Evolutionary conservation across 2,329 filamentous ascomycete species (phyloP), one percentile per base, ranked within the genome.

Genomic region (Incumbomyces lentus): DNA sequence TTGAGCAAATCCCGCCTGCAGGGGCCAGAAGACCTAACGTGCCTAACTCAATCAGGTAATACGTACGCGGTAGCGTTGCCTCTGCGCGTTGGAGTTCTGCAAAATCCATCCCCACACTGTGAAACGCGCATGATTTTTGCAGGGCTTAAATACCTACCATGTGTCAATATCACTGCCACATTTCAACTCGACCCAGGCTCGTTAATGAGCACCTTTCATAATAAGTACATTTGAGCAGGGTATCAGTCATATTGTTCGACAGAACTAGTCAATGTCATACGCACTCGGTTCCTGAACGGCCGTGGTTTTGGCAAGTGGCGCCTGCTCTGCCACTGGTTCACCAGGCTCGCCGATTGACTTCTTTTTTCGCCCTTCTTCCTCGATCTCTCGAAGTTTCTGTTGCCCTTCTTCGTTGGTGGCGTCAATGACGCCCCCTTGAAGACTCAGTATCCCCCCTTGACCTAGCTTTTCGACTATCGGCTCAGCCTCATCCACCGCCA

Each of bases 361-460:
- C 49, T 56, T 52, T 41, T 56, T 54, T 47, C 59, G 61, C 54
- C 70, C 73, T 53, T 76, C 70, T 19, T 75, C 73, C 63, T 87
- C 82, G 50, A 94, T 75, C 54, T 88, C 79, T 67, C 84, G 82
- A 57, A 90, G 72, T 60, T 81, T 81, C 62, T 81, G 78, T 70
- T 82, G 76, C 2, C 89, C 89, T 62, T 92, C 82, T 60, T 88
- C 82, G 2, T 90, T 94, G 38, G 88, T 98, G 1, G 88, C 86
- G 67, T 98, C 92, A 56, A 98, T 93, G 43, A 98, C 87, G 41
- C 93, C 82, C 60, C 95, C 82, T 63, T 96, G 88, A 42, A 98
- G 65, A 62, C 86, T 95, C 55, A 98, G 67, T 72, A 95, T 90
- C 32, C 86, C 86, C 13, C 87, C 87, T 68, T 92, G 76, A 26